These are phyloP conservation scores for Curvularia hawaiiensis DNA, from an alignment of 2,329 filamentous ascomycete species.

Conservation along the genomic window DNA sequence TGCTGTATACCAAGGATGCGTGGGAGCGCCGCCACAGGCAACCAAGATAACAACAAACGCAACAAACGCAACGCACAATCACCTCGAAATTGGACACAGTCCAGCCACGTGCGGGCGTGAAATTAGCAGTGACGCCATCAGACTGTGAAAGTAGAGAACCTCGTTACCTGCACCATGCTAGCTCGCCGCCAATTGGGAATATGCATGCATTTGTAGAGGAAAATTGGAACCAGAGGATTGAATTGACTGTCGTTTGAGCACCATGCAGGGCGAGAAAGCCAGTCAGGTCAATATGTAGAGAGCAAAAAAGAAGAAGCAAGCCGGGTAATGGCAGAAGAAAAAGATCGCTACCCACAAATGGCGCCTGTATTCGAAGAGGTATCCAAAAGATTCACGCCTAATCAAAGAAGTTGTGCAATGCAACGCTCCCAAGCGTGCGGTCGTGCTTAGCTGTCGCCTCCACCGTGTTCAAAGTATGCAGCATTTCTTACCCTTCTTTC, in stretches of 20 bases:
- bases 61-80: slow-evolving; percentile 21
- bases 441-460: slow-evolving; percentile 8
- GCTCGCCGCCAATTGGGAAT: background rate
- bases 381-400: slow-evolving; percentile 47
- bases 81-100: slow-evolving; percentile 10
- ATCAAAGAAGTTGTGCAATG: slow-evolving; percentile 39
- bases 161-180: background rate
- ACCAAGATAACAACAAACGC: slow-evolving; percentile 30
- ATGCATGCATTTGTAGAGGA: background rate
- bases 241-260: slow-evolving; percentile 5
- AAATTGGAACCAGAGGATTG: slow-evolving; percentile 1
- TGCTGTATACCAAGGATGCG: slow-evolving; percentile 5
- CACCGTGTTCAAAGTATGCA: slow-evolving; percentile 41
- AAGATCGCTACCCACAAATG: slow-evolving; percentile 48
- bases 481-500: slow-evolving; percentile 46
- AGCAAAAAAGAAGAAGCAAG: slow-evolving; percentile 20
- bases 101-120: background rate
- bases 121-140: background rate
- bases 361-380: slow-evolving; percentile 47
- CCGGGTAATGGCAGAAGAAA: slow-evolving; percentile 36
- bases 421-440: slow-evolving; percentile 29
- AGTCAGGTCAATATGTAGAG: slow-evolving; percentile 12
- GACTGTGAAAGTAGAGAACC: slow-evolving; percentile 2
- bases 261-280: background rate
- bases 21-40: slow-evolving; percentile 18